Evolutionary conservation across 257 asterid genomes (phyloP), one percentile per base, ranked within the genome.

Genomic region (Phtheirospermum japonicum): DNA sequence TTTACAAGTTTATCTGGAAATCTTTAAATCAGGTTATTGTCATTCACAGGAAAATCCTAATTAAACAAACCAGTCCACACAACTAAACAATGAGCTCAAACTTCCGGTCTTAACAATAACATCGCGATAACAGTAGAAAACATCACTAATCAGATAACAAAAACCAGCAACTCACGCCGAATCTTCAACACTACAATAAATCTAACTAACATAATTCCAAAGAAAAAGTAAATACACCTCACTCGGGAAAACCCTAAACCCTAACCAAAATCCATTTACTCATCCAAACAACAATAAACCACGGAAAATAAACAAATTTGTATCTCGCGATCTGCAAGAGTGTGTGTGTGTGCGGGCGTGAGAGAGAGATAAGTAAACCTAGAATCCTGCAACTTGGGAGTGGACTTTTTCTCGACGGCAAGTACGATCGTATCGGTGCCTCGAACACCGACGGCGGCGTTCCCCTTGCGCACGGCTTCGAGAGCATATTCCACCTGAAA

Each of bases 401-500:
- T 78, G 33, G 98, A 91, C 76, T 91, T 91, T 73, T 91, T 88
- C 77, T 88, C 98, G 57, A 91, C 98, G 71, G 95, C 97, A 48
- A 91, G 95, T 4, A 91, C 98, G 61, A 91, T 75, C 51, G 84
- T 80, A 33, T 91, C 98, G 20, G 79, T 72, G 37, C 98, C 98
- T 10, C 98, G 96, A 17, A 91, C 98, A 0, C 97, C 96, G 12
- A 90, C 97, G 64, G 82, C 97, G 61, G 96, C 96, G 76, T 91
- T 91, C 0, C 98, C 98, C 72, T 91, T 91, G 17, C 98, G 94
- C 33, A 91, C 98, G 57, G 96, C 98, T 71, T 91, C 98, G 43
- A 91, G 89, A 23, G 98, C 98, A 74, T 91, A 91, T 64, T 91
- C 98, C 42, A 91, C 98, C 83, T 91, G 98, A 59, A 91, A 88